phyloP scores from a whole-genome alignment of 192 early-diverging fungal species.

The Diversispora eburnea region DNA sequence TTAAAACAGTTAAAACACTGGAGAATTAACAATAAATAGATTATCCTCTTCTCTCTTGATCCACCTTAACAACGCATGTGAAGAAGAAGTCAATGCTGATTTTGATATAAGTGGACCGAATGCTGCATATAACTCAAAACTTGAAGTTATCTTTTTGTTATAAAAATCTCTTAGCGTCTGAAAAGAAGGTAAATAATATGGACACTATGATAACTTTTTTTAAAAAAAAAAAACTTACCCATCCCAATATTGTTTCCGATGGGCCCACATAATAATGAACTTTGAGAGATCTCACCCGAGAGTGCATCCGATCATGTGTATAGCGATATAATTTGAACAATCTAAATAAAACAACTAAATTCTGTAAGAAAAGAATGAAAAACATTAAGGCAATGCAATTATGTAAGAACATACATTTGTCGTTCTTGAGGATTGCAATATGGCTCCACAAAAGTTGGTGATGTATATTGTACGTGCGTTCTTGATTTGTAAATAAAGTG shows the following conservation, averaged over 20 bases:
- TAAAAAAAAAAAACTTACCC: slow-evolving; percentile 47
- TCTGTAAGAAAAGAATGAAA: background rate
- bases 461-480: slow-evolving; percentile 61
- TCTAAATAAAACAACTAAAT: slow-evolving; percentile 28
- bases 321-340: slow-evolving; percentile 59
- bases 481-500: slow-evolving; percentile 74
- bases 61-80: slow-evolving; percentile 72
- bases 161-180: background rate
- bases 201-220: background rate
- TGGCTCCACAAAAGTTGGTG: slow-evolving; percentile 53
- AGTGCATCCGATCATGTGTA: slow-evolving; percentile 55
- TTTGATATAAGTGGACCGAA: slow-evolving; percentile 61
- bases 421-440: slow-evolving; percentile 54
- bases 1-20: slow-evolving; percentile 54
- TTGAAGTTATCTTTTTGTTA: slow-evolving; percentile 46
- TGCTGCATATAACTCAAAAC: slow-evolving; percentile 71
- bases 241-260: slow-evolving; percentile 57
- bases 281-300: slow-evolving; percentile 49
- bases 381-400: slow-evolving; percentile 11
- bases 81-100: slow-evolving; percentile 56
- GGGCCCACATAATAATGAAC: slow-evolving; percentile 50
- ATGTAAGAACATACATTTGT: slow-evolving; percentile 43
- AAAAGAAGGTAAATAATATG: background rate
- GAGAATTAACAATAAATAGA: slow-evolving; percentile 70
- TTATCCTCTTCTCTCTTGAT: slow-evolving; percentile 72